phyloP scores from a whole-genome alignment of 2,329 filamentous ascomycete genomes.

The Aspergillus caelatus region DNA sequence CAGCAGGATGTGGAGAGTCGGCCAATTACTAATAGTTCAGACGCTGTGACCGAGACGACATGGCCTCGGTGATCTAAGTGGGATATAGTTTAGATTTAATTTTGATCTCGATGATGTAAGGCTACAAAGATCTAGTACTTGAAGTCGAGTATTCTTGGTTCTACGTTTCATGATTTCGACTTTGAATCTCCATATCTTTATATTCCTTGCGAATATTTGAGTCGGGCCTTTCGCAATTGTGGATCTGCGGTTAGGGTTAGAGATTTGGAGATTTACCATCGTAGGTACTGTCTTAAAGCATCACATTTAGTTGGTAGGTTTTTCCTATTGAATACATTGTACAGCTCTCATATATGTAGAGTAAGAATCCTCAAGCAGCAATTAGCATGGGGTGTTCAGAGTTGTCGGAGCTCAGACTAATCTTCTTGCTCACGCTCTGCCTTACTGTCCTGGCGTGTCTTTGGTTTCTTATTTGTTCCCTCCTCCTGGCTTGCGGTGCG shows the following conservation, averaged over 20 bases:
- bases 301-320: no score
- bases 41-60: background rate
- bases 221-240: no score
- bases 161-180: no score
- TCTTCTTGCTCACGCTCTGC: conserved; percentile 4
- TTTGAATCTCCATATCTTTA: no score
- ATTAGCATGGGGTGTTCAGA: background rate
- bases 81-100: no score
- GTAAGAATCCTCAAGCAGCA: background rate
- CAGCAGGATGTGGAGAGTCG: conserved; percentile 8
- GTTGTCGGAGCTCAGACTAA: background rate
- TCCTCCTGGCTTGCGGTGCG: background rate
- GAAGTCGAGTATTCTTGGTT: no score
- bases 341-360: background rate
- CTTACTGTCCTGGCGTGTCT: background rate
- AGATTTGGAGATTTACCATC: no score
- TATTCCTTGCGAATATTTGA: no score
- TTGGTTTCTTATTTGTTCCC: background rate
- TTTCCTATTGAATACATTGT: background rate
- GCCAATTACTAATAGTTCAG: background rate
- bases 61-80: background rate
- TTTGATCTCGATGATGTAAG: no score
- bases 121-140: no score
- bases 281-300: no score
- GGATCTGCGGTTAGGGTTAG: no score